A percentile compares a stretch with the other conserved stretches of the same genome.
Conservation (phyloP, 257 asterid species). For the Nicotiana knightiana region DNA sequence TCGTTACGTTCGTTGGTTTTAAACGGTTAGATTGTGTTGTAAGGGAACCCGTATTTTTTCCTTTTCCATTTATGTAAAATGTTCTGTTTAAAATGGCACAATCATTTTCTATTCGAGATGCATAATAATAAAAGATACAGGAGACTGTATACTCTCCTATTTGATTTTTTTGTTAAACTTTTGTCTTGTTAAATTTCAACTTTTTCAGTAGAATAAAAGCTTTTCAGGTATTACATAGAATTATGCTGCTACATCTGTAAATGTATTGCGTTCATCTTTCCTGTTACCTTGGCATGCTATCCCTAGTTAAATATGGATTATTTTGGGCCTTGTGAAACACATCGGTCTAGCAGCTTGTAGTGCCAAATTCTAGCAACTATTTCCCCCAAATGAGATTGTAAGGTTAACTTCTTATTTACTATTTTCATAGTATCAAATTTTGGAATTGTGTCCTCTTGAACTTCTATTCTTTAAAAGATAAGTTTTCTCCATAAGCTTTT, state of each 20-base stretch:
- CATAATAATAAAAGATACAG: too few species aligned
- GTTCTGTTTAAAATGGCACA: not conserved
- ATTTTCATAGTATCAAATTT: not conserved
- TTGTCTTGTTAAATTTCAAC: not conserved
- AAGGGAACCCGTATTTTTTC: not conserved
- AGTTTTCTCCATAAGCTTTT: not conserved
- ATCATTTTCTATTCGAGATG: not conserved
- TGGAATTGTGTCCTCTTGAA: not conserved
- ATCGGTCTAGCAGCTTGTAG: not conserved
- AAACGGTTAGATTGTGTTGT: not conserved
- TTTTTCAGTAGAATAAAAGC: not conserved
- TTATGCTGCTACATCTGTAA: too few species aligned
- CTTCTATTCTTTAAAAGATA: not conserved
- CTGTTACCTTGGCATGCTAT: not conserved
- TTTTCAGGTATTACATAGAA: not conserved
- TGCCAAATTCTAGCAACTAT: not conserved
- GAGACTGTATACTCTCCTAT: not conserved
- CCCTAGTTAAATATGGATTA: too few species aligned
- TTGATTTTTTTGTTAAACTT: not conserved
- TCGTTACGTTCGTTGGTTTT: not conserved
- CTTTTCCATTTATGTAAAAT: not conserved
- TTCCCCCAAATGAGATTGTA: not conserved
- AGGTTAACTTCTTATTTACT: not conserved
- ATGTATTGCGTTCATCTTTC: not conserved
- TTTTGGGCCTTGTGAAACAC: not conserved